phyloP scores from a whole-genome alignment of 257 asterid species.

The Ballota nigra region DNA sequence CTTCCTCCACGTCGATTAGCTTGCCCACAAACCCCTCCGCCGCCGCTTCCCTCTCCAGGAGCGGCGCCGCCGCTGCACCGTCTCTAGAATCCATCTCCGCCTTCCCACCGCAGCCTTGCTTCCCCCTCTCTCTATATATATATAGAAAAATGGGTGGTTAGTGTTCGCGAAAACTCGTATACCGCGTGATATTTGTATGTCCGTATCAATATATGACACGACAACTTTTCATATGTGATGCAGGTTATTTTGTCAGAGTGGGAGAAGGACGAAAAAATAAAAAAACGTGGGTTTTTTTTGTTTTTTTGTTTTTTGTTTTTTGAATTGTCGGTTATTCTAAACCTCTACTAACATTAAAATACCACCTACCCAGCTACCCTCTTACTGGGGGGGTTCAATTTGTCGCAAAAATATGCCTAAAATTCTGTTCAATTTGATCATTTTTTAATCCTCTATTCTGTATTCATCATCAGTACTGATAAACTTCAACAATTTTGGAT shows the following conservation, averaged over 20 bases:
- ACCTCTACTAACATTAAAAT: not conserved
- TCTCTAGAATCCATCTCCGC: constrained; percentile 28
- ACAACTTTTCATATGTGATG: not conserved
- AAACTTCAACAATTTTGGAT: too few relatives aligned
- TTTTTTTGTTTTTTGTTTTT: too few relatives aligned
- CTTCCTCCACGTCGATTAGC: constrained; percentile 57
- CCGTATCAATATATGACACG: not conserved
- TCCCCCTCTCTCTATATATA: not conserved
- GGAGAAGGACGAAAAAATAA: not conserved
- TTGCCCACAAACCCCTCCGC: constrained; percentile 33
- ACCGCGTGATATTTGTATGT: not conserved
- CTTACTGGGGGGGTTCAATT: too few relatives aligned
- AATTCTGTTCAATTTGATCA: too few relatives aligned
- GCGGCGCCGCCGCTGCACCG: constrained; percentile 31
- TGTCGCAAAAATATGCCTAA: too few relatives aligned
- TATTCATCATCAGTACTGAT: too few relatives aligned
- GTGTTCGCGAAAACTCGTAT: too few relatives aligned
- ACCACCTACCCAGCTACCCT: not conserved
- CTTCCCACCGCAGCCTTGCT: too few relatives aligned
- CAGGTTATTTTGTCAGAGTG: not conserved
- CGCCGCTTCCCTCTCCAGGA: constrained; percentile 21
- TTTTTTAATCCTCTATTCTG: too few relatives aligned
- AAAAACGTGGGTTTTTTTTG: too few relatives aligned
- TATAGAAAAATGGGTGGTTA: too few relatives aligned
- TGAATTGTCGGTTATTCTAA: not conserved